Evolutionary conservation across 116 monocot genomes (phyloP), one percentile per base, ranked within the genome.

Genomic region (Zostera marina): DNA sequence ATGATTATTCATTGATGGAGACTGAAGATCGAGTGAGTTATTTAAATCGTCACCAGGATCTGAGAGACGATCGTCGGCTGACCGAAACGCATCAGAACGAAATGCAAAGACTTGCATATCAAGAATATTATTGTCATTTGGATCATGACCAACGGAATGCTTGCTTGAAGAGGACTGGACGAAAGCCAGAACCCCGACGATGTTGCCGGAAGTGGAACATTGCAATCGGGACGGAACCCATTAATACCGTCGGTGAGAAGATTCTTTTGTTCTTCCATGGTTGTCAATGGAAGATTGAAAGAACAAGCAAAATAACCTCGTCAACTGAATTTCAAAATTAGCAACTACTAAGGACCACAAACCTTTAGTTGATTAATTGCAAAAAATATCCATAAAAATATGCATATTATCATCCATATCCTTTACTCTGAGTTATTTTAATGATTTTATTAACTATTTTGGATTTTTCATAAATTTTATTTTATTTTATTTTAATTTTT

Each of bases 21-120:
- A 45, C 24, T 3, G 60, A 19, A 24, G 3, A 16, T 23, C 46
- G 23, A 42, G 23, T 12, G 11, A 22, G n/a, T n/a, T 8, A 44
- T 4, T n/a, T 45, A 11, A 11, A 60, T 44, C n/a, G n/a, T n/a
- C n/a, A 68, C 69, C 8, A 69, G 19, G 11, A 69, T 69, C 41
- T 69, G 62, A 14, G 69, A 69, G 44, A 69, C 47, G 40, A 62
- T 13, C 19, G 44, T 8, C 3, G 64, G 64, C 15, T 64, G 64
- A 40, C 41, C 41, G 21, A 63, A 51, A 21, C 52, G 72, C 32
- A 25, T 25, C 42, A 91, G 91, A 32, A 75, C 0, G 60, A 42
- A 48, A 51, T 90, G 84, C 40, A 61, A 24, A n/a, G 7, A 45
- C 12, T 61, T 61, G 61, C 22, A 54, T 41, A 54, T 20, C 44